Base-by-base conservation (phyloP, 2,329 filamentous ascomycete species). In the Acephala macrosclerotiorum region DNA sequence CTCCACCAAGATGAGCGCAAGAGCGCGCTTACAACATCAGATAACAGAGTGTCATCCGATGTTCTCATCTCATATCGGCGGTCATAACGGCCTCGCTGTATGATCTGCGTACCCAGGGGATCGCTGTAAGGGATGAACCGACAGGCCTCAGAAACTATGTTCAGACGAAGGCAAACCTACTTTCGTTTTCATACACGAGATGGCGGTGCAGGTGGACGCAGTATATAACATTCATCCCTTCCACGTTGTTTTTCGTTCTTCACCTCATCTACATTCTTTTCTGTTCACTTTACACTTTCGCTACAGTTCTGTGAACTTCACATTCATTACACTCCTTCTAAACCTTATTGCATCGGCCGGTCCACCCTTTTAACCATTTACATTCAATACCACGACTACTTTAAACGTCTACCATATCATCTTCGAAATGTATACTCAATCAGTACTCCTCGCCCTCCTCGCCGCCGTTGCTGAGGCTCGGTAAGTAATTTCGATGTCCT, bases 271-370 rank as follows among this genome's bases (percentile, higher is more conserved):
- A 64, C 64, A 61, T 60, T 69, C 62, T 61, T 63, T 70, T 63
- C 40, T 45, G 59, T 64, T 67, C 64, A 60, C 58, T 64, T 67
- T 69, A 38, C 58, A 67, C 68, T 60, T 71, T 70, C 70, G 64
- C 71, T 73, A 58, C 66, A 63, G 73, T 75, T 75, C 73, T 75
- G 71, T 68, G 72, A 75, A 74, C 73, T 76, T 68, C 70, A 70
- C 65, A 64, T 66, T 71, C 65, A 62, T 71, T 70, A 64, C 68
- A 65, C 58, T 71, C 68, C 60, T 67, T 71, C 47, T 63, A 63
- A 65, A 49, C 22, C 61, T 69, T 68, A 62, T 70, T 63, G 47
- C 47, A 65, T 59, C 67, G 71, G 73, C 71, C 66, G 72, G 74
- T 68, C 73, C 71, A 69, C 64, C 55, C 33, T 68, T 69, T 71